Base-by-base conservation (phyloP, 352 stramenopile species). In the Globisporangium splendens region DNA sequence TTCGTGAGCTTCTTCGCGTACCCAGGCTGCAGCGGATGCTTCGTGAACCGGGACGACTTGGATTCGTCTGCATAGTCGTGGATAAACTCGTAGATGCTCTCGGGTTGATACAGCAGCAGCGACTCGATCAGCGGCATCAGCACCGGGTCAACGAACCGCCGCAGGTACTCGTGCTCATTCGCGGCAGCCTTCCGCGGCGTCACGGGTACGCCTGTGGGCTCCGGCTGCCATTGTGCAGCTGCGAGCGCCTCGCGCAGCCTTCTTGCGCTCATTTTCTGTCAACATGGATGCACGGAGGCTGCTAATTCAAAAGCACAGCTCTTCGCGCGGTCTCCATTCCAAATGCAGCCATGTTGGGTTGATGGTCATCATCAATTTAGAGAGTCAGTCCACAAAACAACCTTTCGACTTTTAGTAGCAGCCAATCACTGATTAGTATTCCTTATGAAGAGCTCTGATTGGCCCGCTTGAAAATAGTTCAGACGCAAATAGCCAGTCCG, bases 121-220 rank as follows among this genome's bases (percentile, higher is more conserved):
- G 83, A 74, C 54, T 91, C 81, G 39, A 93, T 93, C 5, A 93
- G 70, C 14, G 83, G 81, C 83, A 93, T 95, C 33, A 93, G 72
- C 55, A 95, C 70, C 6, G 81, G 81, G 52, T 93, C 83, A 8
- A 94, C 85, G 50, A 73, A 74, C n/a, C 75, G 73, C 2, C 83
- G 73, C 44, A 94, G 69, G 58, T 92, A 94, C 43, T 94, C 85
- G 59, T 94, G 83, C 50, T 94, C 85, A 57, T 70, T 82, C 24
- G 81, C 77, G 35, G 53, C 61, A 54, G 74, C 59, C 12, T 66
- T 70, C 15, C 50, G 53, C 15, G 56, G 61, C 6, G 60, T 59
- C 33, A 44, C 43, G 3, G 39, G 6, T 2, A 22, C 31, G 2
- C 20, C 21, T 48, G 43, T 21, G 20, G 11, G 15, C 4, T 54